Conservation (phyloP, 805 yeast species). For the Yarrowia hollandica region DNA sequence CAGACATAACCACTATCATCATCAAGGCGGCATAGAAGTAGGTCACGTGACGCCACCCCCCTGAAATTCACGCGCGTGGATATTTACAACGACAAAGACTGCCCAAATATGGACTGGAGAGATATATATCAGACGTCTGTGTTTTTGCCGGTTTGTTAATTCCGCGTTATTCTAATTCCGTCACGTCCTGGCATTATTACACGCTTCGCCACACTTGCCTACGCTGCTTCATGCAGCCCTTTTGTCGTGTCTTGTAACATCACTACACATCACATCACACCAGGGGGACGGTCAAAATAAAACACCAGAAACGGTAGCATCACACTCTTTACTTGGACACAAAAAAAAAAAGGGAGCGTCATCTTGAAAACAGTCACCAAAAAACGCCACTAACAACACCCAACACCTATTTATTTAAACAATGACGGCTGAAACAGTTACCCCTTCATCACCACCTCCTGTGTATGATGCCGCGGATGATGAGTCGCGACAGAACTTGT, state of each 20-base stretch:
- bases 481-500: slow-evolving; percentile 15
- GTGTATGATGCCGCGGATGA: slow-evolving; percentile 10
- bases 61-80: too few species aligned
- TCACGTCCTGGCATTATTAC: background rate
- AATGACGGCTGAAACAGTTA: background rate
- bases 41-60: slow-evolving; percentile 19
- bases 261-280: background rate
- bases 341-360: background rate
- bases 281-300: background rate
- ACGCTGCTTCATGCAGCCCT: background rate
- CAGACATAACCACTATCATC: background rate
- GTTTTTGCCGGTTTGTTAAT: background rate
- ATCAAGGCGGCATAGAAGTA: background rate
- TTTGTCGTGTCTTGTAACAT: background rate
- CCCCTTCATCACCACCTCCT: slow-evolving; percentile 28
- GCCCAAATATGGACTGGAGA: too few species aligned
- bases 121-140: too few species aligned
- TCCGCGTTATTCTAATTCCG: background rate
- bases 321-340: slow-evolving; percentile 2
- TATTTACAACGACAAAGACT: too few species aligned
- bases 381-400: slow-evolving; percentile 3
- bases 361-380: too few species aligned
- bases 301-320: background rate
- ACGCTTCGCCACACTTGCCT: too few species aligned
- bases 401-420: background rate